These are phyloP conservation scores for Neurospora hispaniola DNA, from an alignment of 495 filamentous ascomycete species.

Conservation along the genomic window DNA sequence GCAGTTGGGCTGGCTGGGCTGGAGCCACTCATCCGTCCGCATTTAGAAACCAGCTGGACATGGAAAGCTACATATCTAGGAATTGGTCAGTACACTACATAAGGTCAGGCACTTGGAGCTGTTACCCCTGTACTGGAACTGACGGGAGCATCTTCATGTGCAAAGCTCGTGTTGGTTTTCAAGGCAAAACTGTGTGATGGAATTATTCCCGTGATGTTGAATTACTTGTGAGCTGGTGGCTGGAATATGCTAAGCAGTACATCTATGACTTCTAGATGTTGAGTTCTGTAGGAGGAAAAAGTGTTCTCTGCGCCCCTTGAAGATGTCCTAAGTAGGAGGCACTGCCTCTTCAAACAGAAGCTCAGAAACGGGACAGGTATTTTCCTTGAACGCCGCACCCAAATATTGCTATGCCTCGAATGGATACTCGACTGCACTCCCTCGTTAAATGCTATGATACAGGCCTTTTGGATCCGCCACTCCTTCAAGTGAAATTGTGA, in stretches of 20 bases:
- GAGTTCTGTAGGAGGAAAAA: not conserved
- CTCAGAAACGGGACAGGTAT: not conserved
- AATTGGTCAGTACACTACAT: not conserved
- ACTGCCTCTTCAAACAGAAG: not conserved
- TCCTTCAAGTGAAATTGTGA: not conserved
- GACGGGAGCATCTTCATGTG: not conserved
- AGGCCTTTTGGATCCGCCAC: not conserved
- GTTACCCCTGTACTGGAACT: not conserved
- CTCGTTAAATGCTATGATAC: not conserved
- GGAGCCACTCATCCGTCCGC: not conserved
- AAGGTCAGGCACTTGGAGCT: not conserved
- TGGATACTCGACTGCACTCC: not conserved
- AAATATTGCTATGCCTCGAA: not conserved
- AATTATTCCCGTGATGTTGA: not conserved
- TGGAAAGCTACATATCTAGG: not conserved
- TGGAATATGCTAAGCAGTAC: not conserved
- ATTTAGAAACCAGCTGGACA: not conserved
- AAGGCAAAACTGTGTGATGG: not conserved
- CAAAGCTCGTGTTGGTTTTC: not conserved
- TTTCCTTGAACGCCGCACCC: not conserved
- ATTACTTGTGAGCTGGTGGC: not conserved
- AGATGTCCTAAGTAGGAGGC: not conserved
- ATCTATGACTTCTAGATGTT: not conserved
- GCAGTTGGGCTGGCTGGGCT: not conserved
- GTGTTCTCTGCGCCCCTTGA: not conserved